Evolutionary conservation across 805 yeast genomes (phyloP), one percentile per base, ranked within the genome.

Genomic region (Torulaspora quercuum): DNA sequence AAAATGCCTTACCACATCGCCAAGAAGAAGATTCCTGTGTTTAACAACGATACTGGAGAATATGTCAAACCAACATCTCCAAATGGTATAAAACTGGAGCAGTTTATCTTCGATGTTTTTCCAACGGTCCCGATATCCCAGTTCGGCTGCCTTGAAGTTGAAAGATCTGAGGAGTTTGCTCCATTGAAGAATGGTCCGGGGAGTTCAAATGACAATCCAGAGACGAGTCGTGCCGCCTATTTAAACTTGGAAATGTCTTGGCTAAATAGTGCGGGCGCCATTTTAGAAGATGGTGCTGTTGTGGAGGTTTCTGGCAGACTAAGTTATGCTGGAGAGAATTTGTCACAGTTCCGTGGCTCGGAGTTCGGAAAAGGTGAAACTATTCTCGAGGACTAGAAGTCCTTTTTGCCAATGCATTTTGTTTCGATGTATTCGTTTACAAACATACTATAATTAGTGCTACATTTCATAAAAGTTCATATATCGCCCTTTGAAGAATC

Each of bases 81-180:
- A 30, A 92, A 92, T 60, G 98, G 97, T 27, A 80, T 90, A 56
- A 92, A 92, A 61, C 71, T 92, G 55, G 99, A 92, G 62, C 97
- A 90, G 61, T 92, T 92, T 53, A 95, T 92, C 39, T 92, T 92
- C 66, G 99, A 92, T 57, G 95, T 92, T 15, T 92, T 92, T 65
- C 89, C 89, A 33, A 73, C 79, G 19, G 81, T 92, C 22, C 72
- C 75, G 8, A 57, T 89, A 44, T 57, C 60, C 10, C 76, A 75
- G 52, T 92, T 92, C 60, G 98, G 95, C 1, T 85, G 94, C 57
- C 70, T 92, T 40, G 98, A 92, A 65, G 98, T 92, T 14, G 82
- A 76, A 24, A 77, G 99, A 60, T 45, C 66, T 3, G 79, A 78
- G 41, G 98, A 92, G 62, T 92, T 92, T 56, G 82, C 95, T 12